Percentiles rank a stretch among this genome's conserved stretches.
These are phyloP conservation scores for Hypholoma fasciculare DNA, from an alignment of 768 basidiomycete species.

Conservation along the genomic window DNA sequence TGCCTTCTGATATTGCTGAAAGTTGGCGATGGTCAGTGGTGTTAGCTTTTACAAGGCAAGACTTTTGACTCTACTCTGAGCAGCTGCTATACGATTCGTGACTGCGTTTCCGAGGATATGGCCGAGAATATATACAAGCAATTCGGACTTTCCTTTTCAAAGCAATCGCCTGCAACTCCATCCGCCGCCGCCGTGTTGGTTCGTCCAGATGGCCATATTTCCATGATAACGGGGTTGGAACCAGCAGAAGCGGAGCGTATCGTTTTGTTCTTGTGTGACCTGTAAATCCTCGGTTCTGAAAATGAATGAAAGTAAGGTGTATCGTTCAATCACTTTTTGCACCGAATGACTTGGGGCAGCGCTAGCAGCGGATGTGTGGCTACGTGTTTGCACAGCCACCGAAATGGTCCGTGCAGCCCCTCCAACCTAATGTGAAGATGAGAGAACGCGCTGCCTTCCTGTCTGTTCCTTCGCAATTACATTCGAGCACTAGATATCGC, in stretches of 20 bases:
- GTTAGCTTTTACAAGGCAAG: background rate
- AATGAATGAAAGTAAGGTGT: no score
- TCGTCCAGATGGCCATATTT: slow-evolving; percentile 5
- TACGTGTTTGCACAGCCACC: no score
- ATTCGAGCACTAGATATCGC: no score
- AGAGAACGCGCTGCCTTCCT: no score
- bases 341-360: no score
- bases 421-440: no score
- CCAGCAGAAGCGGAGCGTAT: background rate
- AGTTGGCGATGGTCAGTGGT: slow-evolving; percentile 3
- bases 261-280: background rate
- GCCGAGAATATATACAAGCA: background rate
- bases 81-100: background rate
- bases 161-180: background rate
- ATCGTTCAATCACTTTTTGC: no score
- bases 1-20: background rate
- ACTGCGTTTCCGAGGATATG: background rate
- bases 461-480: no score
- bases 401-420: no score
- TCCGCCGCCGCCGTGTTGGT: background rate
- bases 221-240: background rate
- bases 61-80: background rate
- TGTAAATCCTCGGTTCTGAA: background rate
- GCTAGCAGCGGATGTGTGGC: no score
- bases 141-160: background rate